Percentiles rank a stretch among this genome's conserved stretches.
Conservation (phyloP, 2,329 filamentous ascomycete genomes). For the Aspergillus ruber region DNA sequence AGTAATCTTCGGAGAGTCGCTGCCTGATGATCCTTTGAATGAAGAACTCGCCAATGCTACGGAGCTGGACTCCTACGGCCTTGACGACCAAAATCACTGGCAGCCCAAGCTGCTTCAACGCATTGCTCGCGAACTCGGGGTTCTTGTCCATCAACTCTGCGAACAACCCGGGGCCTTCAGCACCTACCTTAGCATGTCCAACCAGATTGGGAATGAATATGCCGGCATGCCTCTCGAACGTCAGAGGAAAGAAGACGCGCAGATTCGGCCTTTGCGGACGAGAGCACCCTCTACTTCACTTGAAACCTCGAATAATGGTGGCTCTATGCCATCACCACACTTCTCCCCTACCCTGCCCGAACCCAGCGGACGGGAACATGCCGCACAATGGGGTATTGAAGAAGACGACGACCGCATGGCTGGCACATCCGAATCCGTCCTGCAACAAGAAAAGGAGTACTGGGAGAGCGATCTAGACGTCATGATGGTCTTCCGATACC, state of each 20-base stretch:
- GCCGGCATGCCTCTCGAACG: slow-evolving; percentile 61
- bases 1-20: slow-evolving; percentile 75
- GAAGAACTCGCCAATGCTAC: slow-evolving; percentile 21
- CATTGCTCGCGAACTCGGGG: slow-evolving; percentile 78
- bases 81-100: slow-evolving; percentile 27
- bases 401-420: slow-evolving; percentile 43
- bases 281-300: slow-evolving; percentile 7
- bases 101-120: slow-evolving; percentile 70
- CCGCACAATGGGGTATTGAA: slow-evolving; percentile 61
- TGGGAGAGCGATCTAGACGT: slow-evolving; percentile 93
- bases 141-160: slow-evolving; percentile 74
- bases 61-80: slow-evolving; percentile 21
- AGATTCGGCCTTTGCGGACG: slow-evolving; percentile 4
- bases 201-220: slow-evolving; percentile 61
- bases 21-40: slow-evolving; percentile 45
- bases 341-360: slow-evolving; percentile 46
- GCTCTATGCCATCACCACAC: slow-evolving; percentile 34
- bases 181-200: slow-evolving; percentile 63
- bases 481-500: slow-evolving; percentile 83
- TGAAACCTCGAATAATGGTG: slow-evolving; percentile 13
- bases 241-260: slow-evolving; percentile 19
- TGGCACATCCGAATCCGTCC: slow-evolving; percentile 28
- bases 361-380: slow-evolving; percentile 39
- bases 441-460: slow-evolving; percentile 62
- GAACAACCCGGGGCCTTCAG: slow-evolving; percentile 85